Base-by-base conservation (phyloP, 148 eudicot genomes). In the Camellia japonica region DNA sequence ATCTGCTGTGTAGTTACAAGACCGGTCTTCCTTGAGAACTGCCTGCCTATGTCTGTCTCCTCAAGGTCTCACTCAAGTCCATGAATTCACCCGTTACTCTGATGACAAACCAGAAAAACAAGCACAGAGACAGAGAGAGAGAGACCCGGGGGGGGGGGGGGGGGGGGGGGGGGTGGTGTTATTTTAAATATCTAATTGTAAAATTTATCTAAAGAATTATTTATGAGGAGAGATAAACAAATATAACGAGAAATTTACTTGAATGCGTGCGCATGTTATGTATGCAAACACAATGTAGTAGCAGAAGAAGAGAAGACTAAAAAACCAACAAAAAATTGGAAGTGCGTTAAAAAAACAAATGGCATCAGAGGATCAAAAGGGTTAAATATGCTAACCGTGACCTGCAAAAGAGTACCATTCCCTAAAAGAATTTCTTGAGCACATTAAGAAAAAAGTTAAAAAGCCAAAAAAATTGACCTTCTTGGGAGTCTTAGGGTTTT, bases 1-100 rank as follows among this genome's bases (percentile, higher is more conserved):
- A 6, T 55, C 46, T 13, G 76, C 19, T 12, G 42, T 7, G 8
- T 20, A 23, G 55, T 13, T 15, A 23, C 3, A 41, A 52, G 19
- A 23, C 4, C 14, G 46, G 11, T 73, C 75, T 52, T 61, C 3
- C 62, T 3, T 11, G 56, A 30, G 44, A 52, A 73, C 14, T 3
- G 6, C 55, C 14, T 30, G 16, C 30, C 30, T 30, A 12, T 23
- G 19, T 19, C 82, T 66, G 8, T 61, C 49, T 47, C n/a, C 55
- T 67, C 19, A 14, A 69, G 69, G 7, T 74, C 58, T 59, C 55
- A 54, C 49, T 77, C 42, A 71, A 13, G 76, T 90, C 95, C 83
- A 19, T 55, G 82, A 71, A 91, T 84, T 84, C 85, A 55, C 95
- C 95, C 10, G 95, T 91, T 19, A 88, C n/a, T n/a, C n/a, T n/a